Base-by-base conservation (phyloP, 2,329 filamentous ascomycete genomes). In the Pseudocercospora ulei region DNA sequence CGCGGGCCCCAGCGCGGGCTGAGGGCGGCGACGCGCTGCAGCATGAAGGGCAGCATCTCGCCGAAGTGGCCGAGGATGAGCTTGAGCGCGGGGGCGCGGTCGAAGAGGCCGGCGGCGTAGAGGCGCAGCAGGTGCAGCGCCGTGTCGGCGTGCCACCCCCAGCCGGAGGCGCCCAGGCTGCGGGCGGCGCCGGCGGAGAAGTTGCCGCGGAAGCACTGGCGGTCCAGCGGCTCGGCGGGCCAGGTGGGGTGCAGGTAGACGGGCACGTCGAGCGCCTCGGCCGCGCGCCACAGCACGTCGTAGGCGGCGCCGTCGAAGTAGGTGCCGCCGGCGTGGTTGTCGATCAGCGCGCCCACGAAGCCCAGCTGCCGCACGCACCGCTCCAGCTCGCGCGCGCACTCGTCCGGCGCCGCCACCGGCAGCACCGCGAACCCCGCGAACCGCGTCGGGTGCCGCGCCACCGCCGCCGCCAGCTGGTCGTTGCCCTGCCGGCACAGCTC, bases 1-100 rank as follows among this genome's bases (percentile, higher is more conserved):
- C 57, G 62, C 4, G 56, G 49, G 7, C 54, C 54, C 41, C 56
- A 59, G 4, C 54, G 48, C 54, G 43, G 34, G 34, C 50, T 39
- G 18, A 56, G 43, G 23, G 53, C 49, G 22, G 55, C 42, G 24
- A 68, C 64, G 1, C 72, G 63, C 27, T 74, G 66, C 6, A 76
- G 57, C 60, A 71, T 66, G 47, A 71, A 76, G 0, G 75, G 73
- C 0, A 78, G 53, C 63, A 72, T 66, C 56, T 75, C 71, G 7
- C 71, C 71, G 58, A 73, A 69, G 51, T 75, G 72, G 0, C 71
- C 71, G 19, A 75, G 58, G 6, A 76, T 59, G 30, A 78, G 60
- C 50, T 75, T 75, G 5, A 78, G 52, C 12, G 52, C 57, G 0
- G 72, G 72, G 27, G 67, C 69, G 3, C 62, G 57, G 52, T 76